Base-by-base conservation (phyloP, 495 filamentous ascomycete species). In the Xylaria intraflava region DNA sequence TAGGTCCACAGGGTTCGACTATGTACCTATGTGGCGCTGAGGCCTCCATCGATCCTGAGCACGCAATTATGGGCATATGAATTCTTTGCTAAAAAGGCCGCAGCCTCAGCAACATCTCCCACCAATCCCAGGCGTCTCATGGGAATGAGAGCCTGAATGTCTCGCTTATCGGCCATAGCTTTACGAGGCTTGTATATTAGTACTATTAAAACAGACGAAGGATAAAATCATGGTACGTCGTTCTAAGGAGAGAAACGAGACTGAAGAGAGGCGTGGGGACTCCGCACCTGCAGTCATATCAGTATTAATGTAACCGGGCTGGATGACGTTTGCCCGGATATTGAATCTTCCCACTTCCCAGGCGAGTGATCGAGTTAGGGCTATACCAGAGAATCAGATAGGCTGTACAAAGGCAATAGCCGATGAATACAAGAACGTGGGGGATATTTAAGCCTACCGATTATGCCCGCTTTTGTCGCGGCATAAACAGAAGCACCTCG, bases 271-370 rank as follows among this genome's bases (percentile, higher is more conserved):
- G 40, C 24, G 11, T 38, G 52, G 39, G 17, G 42, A 40, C 2
- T 19, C 66, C 73, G 54, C 71, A 90, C 87, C 75, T 54, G 77
- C 65, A 44, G 85, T 86, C 88, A 94, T 91, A 5, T 80, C 76
- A 6, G 88, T 90, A 22, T 83, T 72, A 52, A 93, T 85, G 70
- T 90, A 94, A 12, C 89, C 89, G 1, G 89, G 89, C n/a, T 89
- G 64, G 51, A 95, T 83, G 4, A 82, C 85, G 69, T 94, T 95
- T 26, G 86, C 86, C 16, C 89, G 73, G 44, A 92, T 75, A 9
- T 77, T 71, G 26, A 69, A 66, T 17, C 62, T 62, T 2, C 76
- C 83, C 2, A 82, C 67, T 58, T 93, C 89, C 19, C 73, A 74
- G 11, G 86, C 80, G 4, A 93, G 62, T 14, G 87, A 79, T 24